phyloP scores from a whole-genome alignment of 768 basidiomycete species.

The Tremella fuciformis region DNA sequence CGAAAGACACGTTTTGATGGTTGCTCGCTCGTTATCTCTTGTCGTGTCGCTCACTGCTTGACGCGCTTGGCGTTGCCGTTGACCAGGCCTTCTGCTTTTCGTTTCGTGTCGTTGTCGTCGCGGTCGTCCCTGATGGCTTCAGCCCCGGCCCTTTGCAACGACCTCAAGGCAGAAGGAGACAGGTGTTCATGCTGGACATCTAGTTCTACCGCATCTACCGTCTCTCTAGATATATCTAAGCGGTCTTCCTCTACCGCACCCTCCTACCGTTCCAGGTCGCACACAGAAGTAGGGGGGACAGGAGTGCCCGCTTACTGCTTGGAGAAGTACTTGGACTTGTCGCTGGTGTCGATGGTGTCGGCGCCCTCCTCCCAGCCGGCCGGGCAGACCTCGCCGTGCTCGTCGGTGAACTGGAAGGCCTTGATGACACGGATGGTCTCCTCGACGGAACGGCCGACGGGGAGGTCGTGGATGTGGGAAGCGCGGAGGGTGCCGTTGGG shows the following conservation, averaged over 20 bases:
- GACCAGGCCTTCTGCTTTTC: not conserved
- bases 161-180: not conserved
- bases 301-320: conserved; percentile 37
- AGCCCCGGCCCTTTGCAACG: not conserved
- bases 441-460: conserved; percentile 91
- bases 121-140: not conserved
- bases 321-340: conserved; percentile 36
- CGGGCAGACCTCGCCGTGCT: conserved; percentile 89
- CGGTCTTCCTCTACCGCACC: too few relatives aligned
- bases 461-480: conserved; percentile 71
- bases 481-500: conserved; percentile 43
- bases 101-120: conserved; percentile 1
- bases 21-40: too few relatives aligned
- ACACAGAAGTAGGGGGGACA: too few relatives aligned
- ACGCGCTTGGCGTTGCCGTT: not conserved
- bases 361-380: conserved; percentile 78
- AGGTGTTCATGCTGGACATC: not conserved
- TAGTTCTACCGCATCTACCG: conserved; percentile 3
- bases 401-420: conserved; percentile 76
- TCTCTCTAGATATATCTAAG: too few relatives aligned
- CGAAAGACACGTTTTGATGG: too few relatives aligned
- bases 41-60: not conserved
- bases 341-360: conserved; percentile 39
- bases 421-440: conserved; percentile 87
- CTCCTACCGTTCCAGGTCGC: too few relatives aligned